Conservation (phyloP, 1,139 yeast species). For the Saccharomyces hybrid region DNA sequence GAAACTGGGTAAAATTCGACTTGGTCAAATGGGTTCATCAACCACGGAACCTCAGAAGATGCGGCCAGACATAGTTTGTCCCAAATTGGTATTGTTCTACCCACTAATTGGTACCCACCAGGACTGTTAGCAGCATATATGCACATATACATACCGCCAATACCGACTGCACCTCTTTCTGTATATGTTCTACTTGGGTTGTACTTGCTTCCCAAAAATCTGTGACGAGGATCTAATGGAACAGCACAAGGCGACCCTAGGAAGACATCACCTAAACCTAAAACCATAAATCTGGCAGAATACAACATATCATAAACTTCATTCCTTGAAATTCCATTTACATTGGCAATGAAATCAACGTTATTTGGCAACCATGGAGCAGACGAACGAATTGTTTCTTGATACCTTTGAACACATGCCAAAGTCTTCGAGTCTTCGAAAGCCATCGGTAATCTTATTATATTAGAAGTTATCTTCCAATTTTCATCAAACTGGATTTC, state of each 20-base stretch:
- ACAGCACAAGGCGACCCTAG: constrained; percentile 98
- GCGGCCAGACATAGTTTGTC: constrained; percentile 77
- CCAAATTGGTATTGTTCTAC: constrained; percentile 97
- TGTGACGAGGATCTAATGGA: constrained; percentile 92
- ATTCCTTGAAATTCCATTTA: constrained; percentile 69
- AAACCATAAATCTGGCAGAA: constrained; percentile 80
- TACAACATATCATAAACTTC: constrained; percentile 79
- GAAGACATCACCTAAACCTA: constrained; percentile 95
- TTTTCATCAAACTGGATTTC: constrained; percentile 64
- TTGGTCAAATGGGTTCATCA: constrained; percentile 85
- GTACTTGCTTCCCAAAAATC: constrained; percentile 86
- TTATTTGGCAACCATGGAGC: constrained; percentile 99
- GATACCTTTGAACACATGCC: constrained; percentile 82
- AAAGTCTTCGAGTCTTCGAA: constrained; percentile 86
- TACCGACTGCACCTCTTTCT: constrained; percentile 94
- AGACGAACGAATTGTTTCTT: constrained; percentile 82
- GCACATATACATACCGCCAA: constrained; percentile 98
- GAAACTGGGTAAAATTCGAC: constrained; percentile 87
- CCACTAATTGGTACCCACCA: constrained; percentile 95
- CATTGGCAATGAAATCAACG: constrained; percentile 86
- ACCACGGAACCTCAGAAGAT: constrained; percentile 77
- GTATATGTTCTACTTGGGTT: constrained; percentile 95
- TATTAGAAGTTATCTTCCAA: constrained; percentile 81
- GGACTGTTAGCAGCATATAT: constrained; percentile 97
- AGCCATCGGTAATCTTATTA: constrained; percentile 87